Percentiles rank a stretch among this genome's conserved stretches.
Evolutionary conservation across 495 filamentous ascomycete genomes (phyloP).

Genomic region (Acidomyces sp.): DNA sequence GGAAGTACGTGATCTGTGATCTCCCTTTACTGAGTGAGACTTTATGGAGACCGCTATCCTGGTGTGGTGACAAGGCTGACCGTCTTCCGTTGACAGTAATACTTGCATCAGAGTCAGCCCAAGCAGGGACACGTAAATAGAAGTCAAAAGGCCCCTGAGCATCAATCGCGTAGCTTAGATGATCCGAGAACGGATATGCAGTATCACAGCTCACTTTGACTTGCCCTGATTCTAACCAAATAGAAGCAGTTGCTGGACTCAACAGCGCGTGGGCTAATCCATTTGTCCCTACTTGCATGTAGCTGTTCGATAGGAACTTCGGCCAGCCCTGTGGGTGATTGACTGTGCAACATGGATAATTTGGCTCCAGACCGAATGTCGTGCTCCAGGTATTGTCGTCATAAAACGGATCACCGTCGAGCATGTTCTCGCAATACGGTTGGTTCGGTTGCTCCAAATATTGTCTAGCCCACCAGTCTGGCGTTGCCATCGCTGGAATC

Average conservation of each 20-base stretch:
- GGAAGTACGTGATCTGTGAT: constrained; percentile 20
- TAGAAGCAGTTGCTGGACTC: constrained; percentile 27
- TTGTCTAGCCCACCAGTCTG: constrained; percentile 49
- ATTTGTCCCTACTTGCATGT: constrained; percentile 19
- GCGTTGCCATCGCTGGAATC: constrained; percentile 41
- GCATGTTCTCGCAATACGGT: constrained; percentile 34
- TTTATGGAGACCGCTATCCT: constrained; percentile 25
- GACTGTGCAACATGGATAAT: constrained; percentile 46
- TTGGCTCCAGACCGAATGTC: constrained; percentile 34
- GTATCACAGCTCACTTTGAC: constrained; percentile 33
- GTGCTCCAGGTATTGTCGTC: constrained; percentile 35
- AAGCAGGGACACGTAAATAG: constrained; percentile 38
- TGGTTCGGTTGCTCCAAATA: constrained; percentile 49
- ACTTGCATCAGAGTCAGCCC: constrained; percentile 28
- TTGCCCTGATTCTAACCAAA: constrained; percentile 19
- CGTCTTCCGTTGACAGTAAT: constrained; percentile 1
- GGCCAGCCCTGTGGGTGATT: constrained; percentile 50
- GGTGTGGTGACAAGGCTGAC: constrained; percentile 14
- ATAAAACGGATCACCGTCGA: constrained; percentile 37
- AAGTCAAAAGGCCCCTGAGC: constrained; percentile 32
- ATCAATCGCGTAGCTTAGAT: constrained; percentile 36
- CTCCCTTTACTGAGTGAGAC: constrained; percentile 24
- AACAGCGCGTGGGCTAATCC: constrained; percentile 35
- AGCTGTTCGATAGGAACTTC: constrained; percentile 36
- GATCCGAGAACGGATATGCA: constrained; percentile 40